A percentile compares a stretch with the other conserved stretches of the same genome.
Evolutionary conservation across 352 stramenopile species (phyloP).

Genomic region (Pythium biforme): DNA sequence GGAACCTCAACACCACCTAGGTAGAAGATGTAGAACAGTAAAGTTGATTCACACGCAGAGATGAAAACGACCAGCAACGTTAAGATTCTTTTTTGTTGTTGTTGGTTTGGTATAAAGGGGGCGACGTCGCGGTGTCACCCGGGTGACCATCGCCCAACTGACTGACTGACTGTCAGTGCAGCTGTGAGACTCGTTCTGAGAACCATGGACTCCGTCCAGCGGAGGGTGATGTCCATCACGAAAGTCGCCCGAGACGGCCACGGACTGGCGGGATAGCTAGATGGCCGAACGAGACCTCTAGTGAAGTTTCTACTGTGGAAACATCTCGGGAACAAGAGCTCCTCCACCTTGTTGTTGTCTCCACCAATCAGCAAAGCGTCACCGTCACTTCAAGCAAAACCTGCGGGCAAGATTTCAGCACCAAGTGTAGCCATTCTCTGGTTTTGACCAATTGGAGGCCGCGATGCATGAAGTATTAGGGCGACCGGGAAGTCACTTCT

Average conservation of each 20-base stretch:
- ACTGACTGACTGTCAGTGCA: slow-evolving; percentile 1
- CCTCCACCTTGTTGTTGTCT: background rate
- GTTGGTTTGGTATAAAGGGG: no score
- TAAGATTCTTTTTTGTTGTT: no score
- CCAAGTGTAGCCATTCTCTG: slow-evolving; percentile 19
- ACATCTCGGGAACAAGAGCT: background rate
- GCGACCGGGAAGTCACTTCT: slow-evolving; percentile 16
- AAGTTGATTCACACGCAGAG: background rate
- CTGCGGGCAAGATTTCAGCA: slow-evolving; percentile 15
- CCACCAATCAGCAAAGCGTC: slow-evolving; percentile 7
- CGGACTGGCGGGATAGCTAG: background rate
- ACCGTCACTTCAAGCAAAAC: slow-evolving; percentile 14
- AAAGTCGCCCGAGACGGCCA: no score
- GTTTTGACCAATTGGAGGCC: slow-evolving; percentile 11
- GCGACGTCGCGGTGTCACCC: background rate
- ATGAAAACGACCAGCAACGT: background rate
- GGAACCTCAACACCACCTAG: background rate
- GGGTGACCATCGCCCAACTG: slow-evolving; percentile 7
- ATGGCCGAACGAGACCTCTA: no score
- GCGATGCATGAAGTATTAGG: background rate
- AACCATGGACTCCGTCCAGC: background rate
- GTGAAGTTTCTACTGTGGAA: no score
- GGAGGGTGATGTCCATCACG: background rate
- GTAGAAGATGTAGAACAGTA: slow-evolving; percentile 5
- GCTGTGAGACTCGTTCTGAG: background rate